phyloP scores from a whole-genome alignment of 345 rosid species.

The Syzygium jambos region DNA sequence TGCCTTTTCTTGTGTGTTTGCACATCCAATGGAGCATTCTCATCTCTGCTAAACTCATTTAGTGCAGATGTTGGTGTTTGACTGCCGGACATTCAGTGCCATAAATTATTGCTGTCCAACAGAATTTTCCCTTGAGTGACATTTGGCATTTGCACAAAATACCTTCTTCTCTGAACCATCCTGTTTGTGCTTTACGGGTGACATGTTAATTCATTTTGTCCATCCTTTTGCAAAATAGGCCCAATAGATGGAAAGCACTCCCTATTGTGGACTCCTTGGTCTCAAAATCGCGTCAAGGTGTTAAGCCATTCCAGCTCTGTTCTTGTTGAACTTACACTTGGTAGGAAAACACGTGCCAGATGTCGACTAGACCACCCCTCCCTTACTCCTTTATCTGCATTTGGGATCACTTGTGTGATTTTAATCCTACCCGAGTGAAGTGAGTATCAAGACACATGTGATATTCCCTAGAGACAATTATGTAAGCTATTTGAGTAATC shows the following conservation, averaged over 20 bases:
- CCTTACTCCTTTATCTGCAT: neutral
- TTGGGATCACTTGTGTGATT: neutral
- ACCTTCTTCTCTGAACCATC: neutral
- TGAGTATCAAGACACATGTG: neutral
- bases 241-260: neutral
- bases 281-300: neutral
- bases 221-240: neutral
- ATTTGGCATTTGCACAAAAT: neutral
- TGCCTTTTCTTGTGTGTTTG: neutral
- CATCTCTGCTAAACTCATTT: neutral
- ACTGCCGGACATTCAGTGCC: neutral
- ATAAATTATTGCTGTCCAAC: neutral
- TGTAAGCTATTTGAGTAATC: neutral
- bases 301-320: neutral
- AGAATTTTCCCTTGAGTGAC: neutral
- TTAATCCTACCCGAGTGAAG: neutral
- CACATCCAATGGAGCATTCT: neutral
- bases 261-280: neutral
- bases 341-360: neutral
- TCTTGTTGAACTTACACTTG: neutral
- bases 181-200: neutral
- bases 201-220: neutral
- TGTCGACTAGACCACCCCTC: neutral
- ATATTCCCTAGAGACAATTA: neutral
- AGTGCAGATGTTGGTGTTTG: neutral